Evolutionary conservation across 768 basidiomycete genomes (phyloP), one percentile per base, ranked within the genome.

Genomic region (Boletus sp.): DNA sequence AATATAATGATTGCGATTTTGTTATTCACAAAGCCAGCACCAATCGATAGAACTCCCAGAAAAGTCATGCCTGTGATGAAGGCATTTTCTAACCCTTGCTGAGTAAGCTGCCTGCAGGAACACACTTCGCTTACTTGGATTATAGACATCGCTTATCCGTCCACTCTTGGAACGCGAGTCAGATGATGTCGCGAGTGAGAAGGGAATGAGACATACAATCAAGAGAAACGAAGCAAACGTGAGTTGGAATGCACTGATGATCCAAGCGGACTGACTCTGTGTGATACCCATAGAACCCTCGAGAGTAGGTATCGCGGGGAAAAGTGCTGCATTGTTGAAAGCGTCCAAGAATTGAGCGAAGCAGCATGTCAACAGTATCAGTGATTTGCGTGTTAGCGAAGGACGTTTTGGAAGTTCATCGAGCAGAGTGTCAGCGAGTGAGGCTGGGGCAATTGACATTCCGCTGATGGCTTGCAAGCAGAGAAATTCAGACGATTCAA

Each of bases 1-100:
- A 86, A 64, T 41, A 82, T 71, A 37, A 84, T 72, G 44, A 86
- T 69, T 0, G 70, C 73, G 50, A 83, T 76, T 60, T 81, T 77
- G 63, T 75, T 70, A 24, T 70, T 54, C 29, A 73, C 70, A 57
- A 85, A 84, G 24, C 81, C 81, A n/a, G 71, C 72, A 24, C 72
- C 72, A 14, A 83, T 58, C 10, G 78, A 76, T 24, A 81, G 67
- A 36, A 79, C 46, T 4, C 80, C 80, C 14, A 85, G 68, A 4
- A 60, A 57, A 20, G 65, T 50, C 24, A 78, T 64, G 7, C 84
- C 82, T 0, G 52, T 50, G 28, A 79, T 59, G 62, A 83, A 83
- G 37, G 73, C 68, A 39, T 59, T 70, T 66, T 78, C 77, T 78
- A n/a, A 48, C 24, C 70, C 75, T 15, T 73, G 57, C 37, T 78